Evolutionary conservation across 1,284 basidiomycete species (phyloP), one percentile per base, ranked within the genome.

Genomic region (Apiotrichum akiyoshidainum): DNA sequence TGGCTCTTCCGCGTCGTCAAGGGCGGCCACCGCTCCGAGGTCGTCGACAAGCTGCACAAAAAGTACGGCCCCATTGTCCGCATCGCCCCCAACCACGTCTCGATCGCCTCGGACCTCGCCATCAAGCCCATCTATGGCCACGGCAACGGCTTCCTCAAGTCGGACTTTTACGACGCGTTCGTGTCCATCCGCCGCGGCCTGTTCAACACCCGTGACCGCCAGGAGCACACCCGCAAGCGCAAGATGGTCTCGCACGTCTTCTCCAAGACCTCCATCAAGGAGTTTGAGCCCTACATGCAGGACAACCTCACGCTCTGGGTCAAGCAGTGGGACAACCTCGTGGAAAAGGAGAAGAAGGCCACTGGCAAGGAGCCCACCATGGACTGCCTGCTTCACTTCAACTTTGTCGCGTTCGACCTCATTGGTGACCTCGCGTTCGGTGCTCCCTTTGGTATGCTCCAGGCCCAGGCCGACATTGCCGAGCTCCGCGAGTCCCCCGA

Each of bases 231-330:
- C 0, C 85, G 91, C 56, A 93, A 93, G 78, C 85, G 91, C 75
- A 93, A 92, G 78, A 89, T 92, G 61, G 85, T 94, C 42, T 87
- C 89, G 1, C 86, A 92, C 75, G 88, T 92, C 61, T 94, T 92
- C 78, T 86, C 89, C 10, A 54, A 49, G 37, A 63, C 51, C 57
- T 42, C 47, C 87, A 82, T 93, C 17, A 75, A 88, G 61, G 88
- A 89, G 69, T 80, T 80, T 57, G 75, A 92, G 75, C 87, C 88
- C 0, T 84, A 89, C 65, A 84, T 92, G 88, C 66, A 89, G 19
- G 69, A 80, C 17, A 87, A 88, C 72, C 82, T 91, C 34, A 70
- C 67, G 7, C 79, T 82, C 54, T 77, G 92, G 55, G 75, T 91
- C 61, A 75, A 75, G n/a, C 87, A 90, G 69, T 92, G 89, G 89